Evolutionary conservation across 805 yeast genomes (phyloP).

Genomic region (Blastobotrys muscicola): DNA sequence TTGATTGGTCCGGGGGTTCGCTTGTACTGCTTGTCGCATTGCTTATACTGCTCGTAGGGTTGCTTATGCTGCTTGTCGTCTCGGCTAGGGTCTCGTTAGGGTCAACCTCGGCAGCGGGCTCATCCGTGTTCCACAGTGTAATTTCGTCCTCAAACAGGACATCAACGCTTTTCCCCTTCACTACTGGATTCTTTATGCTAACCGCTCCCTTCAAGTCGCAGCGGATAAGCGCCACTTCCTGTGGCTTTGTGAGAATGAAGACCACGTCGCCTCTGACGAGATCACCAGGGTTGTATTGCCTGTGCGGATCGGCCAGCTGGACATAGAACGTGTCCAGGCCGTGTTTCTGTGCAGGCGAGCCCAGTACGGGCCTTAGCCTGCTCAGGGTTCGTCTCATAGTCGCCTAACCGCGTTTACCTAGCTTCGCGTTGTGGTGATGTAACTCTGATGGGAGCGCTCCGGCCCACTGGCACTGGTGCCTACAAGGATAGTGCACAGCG

Average conservation of each 20-base stretch:
- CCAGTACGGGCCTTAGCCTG: conserved; percentile 14
- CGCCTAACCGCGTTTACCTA: too few species aligned
- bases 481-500: too few species aligned
- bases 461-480: too few species aligned
- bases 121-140: conserved; percentile 18
- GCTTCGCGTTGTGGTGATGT: neutral
- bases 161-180: conserved; percentile 22
- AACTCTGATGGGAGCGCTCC: neutral
- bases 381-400: conserved; percentile 14
- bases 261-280: conserved; percentile 29
- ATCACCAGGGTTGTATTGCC: conserved; percentile 73
- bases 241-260: conserved; percentile 21
- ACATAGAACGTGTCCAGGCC: conserved; percentile 46
- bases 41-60: neutral
- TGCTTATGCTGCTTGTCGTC: neutral
- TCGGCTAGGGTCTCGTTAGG: neutral
- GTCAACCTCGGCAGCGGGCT: neutral
- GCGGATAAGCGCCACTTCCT: conserved; percentile 14
- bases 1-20: too few species aligned
- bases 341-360: conserved; percentile 7
- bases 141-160: conserved; percentile 23
- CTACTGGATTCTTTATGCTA: conserved; percentile 22
- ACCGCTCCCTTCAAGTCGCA: conserved; percentile 24
- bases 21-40: too few species aligned
- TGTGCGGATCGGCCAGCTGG: conserved; percentile 63